Percentiles rank a stretch among this genome's conserved stretches.
phyloP scores from a whole-genome alignment of 495 filamentous ascomycete species.

The Elaphomyces granulatus region DNA sequence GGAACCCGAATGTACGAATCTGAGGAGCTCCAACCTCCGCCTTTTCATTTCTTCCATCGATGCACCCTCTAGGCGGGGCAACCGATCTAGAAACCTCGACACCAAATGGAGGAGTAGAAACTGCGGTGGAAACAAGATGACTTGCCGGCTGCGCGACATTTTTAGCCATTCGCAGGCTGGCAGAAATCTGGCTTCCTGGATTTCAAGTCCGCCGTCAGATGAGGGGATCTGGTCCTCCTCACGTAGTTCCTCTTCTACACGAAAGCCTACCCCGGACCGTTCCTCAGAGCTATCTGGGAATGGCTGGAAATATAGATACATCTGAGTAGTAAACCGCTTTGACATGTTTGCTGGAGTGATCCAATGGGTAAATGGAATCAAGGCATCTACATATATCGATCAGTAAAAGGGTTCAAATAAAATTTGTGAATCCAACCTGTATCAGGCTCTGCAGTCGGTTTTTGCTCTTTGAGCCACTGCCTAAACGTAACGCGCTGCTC shows the following conservation, averaged over 20 bases:
- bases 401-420: not conserved
- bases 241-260: slow-evolving; percentile 22
- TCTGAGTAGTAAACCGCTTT: slow-evolving; percentile 78
- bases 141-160: slow-evolving; percentile 42
- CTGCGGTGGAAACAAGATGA: slow-evolving; percentile 86
- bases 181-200: slow-evolving; percentile 68
- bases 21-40: slow-evolving; percentile 35
- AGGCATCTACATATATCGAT: slow-evolving; percentile 27
- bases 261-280: no score
- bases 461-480: slow-evolving; percentile 49
- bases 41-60: slow-evolving; percentile 30
- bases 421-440: slow-evolving; percentile 33
- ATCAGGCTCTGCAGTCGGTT: slow-evolving; percentile 49
- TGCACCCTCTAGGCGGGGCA: slow-evolving; percentile 18
- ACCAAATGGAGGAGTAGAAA: slow-evolving; percentile 61
- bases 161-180: slow-evolving; percentile 52
- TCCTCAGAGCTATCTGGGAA: slow-evolving; percentile 30
- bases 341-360: slow-evolving; percentile 60
- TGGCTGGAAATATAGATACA: slow-evolving; percentile 94
- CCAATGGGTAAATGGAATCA: slow-evolving; percentile 85
- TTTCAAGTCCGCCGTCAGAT: slow-evolving; percentile 72
- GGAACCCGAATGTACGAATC: slow-evolving; percentile 42
- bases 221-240: slow-evolving; percentile 44
- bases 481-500: slow-evolving; percentile 41
- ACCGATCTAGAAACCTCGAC: slow-evolving; percentile 41